A percentile compares a stretch with the other conserved stretches of the same genome.
Conservation (phyloP, 441 rosid species). For the Syzygium malaccense region DNA sequence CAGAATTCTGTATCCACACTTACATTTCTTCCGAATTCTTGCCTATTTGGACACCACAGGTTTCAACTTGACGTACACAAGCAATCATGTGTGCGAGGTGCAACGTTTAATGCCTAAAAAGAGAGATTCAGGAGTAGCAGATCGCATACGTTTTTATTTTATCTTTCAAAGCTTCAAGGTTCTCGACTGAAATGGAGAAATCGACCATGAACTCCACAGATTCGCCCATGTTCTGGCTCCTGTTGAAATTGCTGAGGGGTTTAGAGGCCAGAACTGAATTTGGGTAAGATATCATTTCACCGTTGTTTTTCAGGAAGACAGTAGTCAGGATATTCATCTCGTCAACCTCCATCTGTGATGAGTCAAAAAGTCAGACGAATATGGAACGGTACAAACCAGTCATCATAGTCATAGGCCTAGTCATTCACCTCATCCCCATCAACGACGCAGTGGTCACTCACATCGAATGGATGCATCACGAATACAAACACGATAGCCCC, state of each 20-base stretch:
- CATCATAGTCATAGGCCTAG: not conserved
- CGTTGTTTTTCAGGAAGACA: not conserved
- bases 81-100: not conserved
- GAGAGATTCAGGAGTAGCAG: not conserved
- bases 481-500: not conserved
- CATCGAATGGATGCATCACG: not conserved
- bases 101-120: accelerated
- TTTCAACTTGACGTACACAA: accelerated
- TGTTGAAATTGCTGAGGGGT: not conserved
- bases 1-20: not conserved
- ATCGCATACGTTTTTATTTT: accelerated
- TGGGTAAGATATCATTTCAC: not conserved
- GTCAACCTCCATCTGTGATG: not conserved
- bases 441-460: not conserved
- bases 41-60: not conserved
- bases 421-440: not conserved
- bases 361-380: not conserved
- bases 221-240: accelerated
- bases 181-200: not conserved
- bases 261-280: not conserved
- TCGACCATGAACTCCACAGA: not conserved
- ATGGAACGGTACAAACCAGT: not conserved
- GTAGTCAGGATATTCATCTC: not conserved
- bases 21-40: not conserved
- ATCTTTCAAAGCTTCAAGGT: not conserved